These are phyloP conservation scores for Sugiyamaella smithiae DNA, from an alignment of 805 yeast species.

Conservation along the genomic window DNA sequence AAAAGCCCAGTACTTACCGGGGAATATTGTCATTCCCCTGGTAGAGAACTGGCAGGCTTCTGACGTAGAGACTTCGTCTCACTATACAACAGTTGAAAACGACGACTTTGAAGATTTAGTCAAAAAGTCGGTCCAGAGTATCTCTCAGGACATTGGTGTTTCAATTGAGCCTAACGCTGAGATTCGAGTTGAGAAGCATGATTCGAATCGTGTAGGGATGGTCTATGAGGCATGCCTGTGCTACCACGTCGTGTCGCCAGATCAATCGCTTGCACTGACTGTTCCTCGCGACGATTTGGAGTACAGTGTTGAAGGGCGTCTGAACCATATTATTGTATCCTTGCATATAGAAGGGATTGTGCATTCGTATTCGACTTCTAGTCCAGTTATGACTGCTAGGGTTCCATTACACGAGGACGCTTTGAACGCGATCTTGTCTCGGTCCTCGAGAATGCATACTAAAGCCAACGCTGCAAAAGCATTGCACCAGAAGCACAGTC, in stretches of 20 bases:
- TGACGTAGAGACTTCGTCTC: not conserved
- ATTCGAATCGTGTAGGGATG: not conserved
- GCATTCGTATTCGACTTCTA: not conserved
- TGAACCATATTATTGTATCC: not conserved
- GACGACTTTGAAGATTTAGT: not conserved
- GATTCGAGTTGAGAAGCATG: not conserved
- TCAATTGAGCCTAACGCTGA: not conserved
- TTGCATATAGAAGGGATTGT: not conserved
- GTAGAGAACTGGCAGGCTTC: not conserved
- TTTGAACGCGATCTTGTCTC: not conserved
- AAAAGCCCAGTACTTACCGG: not conserved
- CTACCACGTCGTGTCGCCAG: not conserved
- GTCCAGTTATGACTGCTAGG: not conserved
- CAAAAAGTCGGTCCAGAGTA: not conserved
- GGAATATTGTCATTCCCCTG: not conserved
- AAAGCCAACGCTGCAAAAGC: not conserved
- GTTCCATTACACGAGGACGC: not conserved
- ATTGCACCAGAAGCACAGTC: constrained; percentile 1
- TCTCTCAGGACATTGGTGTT: not conserved
- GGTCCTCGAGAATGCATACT: constrained; percentile 6
- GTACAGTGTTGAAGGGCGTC: not conserved
- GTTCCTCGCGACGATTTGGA: not conserved
- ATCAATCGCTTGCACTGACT: not conserved
- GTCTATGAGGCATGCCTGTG: not conserved
- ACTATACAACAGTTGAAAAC: not conserved